Base-by-base conservation (phyloP, 805 yeast species). In the Blastobotrys muscicola region DNA sequence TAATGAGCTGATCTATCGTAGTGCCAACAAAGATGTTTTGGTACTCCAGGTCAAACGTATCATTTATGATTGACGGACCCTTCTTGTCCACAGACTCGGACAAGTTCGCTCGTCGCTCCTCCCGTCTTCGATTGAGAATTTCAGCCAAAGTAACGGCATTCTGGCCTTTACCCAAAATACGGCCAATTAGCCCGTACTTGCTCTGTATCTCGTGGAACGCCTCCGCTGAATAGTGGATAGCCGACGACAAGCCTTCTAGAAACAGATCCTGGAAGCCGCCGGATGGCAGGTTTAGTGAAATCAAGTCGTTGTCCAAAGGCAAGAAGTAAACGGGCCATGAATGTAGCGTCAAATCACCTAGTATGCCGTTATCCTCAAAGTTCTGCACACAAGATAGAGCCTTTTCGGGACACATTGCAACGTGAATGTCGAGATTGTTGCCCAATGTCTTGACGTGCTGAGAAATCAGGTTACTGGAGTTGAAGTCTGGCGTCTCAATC, bases 131-230 rank as follows among this genome's bases (percentile, higher is more conserved):
- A 11, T 58, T 48, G n/a, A 63, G 43, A 2, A 74, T 58, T 8
- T 70, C 67, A 39, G 73, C 67, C 33, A 83, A 66, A 15, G 70
- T 62, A 20, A 65, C 58, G 0, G 89, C 70, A 39, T 69, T 67
- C 23, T 67, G 64, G 0, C 95, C 95, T 51, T 80, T 75, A 10
- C 78, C 71, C 37, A 69, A 76, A 2, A 72, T 60, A 45, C 78
- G 75, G 33, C 80, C 78, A 29, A 79, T 62, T 45, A 60, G 66
- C 31, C 67, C 71, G 42, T 61, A 75, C 41, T 50, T 31, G 3
- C 57, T 45, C 40, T 73, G 69, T 9, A 80, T 46, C 16, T 67
- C 61, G 11, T 80, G 58, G 32, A 84, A 53, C 0, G 76, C 64
- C 29, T 69, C 61, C 0, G 84, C 74, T 2, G 82, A 53, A 36